Percentiles rank a stretch among this genome's conserved stretches.
phyloP scores from a whole-genome alignment of 352 stramenopile genomes.

The Globisporangium mamillatum region DNA sequence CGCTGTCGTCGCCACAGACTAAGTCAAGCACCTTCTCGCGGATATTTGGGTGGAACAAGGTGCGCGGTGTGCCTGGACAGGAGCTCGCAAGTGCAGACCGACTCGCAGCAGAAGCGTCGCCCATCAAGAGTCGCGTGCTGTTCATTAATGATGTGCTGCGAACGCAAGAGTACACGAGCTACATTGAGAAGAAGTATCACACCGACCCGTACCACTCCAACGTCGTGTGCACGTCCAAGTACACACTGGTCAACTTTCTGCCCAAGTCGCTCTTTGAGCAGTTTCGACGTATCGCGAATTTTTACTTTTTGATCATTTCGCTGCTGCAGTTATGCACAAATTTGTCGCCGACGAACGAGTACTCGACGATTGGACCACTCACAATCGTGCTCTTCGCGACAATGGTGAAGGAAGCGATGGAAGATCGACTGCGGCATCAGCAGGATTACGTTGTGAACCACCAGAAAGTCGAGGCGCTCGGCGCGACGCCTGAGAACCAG shows the following conservation, averaged over 20 bases:
- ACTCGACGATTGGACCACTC: slow-evolving; percentile 82
- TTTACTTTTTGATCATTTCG: slow-evolving; percentile 97
- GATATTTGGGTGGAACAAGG: slow-evolving; percentile 30
- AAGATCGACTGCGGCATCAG: slow-evolving; percentile 70
- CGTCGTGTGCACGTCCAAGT: slow-evolving; percentile 89
- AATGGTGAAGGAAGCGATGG: slow-evolving; percentile 84
- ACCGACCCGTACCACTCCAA: slow-evolving; percentile 49
- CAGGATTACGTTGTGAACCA: slow-evolving; percentile 79
- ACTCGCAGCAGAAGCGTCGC: slow-evolving; percentile 9
- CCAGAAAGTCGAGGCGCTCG: slow-evolving; percentile 45
- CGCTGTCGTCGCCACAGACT: background rate
- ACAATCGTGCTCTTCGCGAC: slow-evolving; percentile 76
- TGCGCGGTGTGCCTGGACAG: slow-evolving; percentile 23
- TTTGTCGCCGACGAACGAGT: slow-evolving; percentile 84
- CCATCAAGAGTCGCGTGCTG: slow-evolving; percentile 56
- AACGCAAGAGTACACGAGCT: slow-evolving; percentile 58
- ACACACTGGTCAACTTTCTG: slow-evolving; percentile 94
- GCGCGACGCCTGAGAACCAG: slow-evolving; percentile 21
- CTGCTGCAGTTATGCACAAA: slow-evolving; percentile 91
- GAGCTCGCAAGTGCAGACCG: slow-evolving; percentile 19
- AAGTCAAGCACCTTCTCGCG: slow-evolving; percentile 4
- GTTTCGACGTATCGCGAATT: slow-evolving; percentile 94
- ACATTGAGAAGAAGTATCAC: slow-evolving; percentile 43
- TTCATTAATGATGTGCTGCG: slow-evolving; percentile 67
- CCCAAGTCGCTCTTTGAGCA: slow-evolving; percentile 95